These are phyloP conservation scores for Cystofilobasidium ferigula DNA, from an alignment of 768 basidiomycete genomes.

Conservation along the genomic window DNA sequence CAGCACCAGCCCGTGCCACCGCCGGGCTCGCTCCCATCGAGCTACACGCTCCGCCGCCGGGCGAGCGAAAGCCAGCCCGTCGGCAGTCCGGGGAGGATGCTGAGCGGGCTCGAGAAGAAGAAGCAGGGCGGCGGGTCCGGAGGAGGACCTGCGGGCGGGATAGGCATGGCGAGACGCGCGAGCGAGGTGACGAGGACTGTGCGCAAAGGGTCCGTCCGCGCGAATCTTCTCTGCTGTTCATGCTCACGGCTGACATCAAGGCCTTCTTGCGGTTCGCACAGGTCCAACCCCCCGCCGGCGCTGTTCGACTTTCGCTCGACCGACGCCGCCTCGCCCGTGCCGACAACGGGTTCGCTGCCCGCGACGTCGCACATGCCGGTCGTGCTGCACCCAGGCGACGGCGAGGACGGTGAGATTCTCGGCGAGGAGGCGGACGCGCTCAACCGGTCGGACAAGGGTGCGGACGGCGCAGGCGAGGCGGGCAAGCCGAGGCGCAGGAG, in stretches of 20 bases:
- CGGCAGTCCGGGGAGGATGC: background rate
- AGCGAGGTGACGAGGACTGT: background rate
- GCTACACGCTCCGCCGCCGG: background rate
- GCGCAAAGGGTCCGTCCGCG: background rate
- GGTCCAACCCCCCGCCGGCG: slow-evolving; percentile 11
- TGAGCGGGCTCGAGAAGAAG: slow-evolving; percentile 19
- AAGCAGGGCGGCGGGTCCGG: background rate
- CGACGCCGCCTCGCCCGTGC: background rate
- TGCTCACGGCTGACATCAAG: background rate
- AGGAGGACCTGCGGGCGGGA: background rate
- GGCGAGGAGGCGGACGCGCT: slow-evolving; percentile 17
- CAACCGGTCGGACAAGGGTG: slow-evolving; percentile 6
- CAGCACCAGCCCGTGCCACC: too few species aligned
- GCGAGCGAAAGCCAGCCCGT: background rate
- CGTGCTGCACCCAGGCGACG: slow-evolving; percentile 19
- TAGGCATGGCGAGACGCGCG: slow-evolving; percentile 10
- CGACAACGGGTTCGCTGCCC: background rate
- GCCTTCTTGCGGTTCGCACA: background rate
- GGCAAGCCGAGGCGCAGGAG: slow-evolving; percentile 46
- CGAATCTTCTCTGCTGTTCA: background rate
- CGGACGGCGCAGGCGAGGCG: background rate
- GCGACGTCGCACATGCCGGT: background rate
- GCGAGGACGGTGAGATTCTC: slow-evolving; percentile 25
- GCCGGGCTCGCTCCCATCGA: background rate
- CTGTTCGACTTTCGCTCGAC: slow-evolving; percentile 10